These are phyloP conservation scores for Pinus tabuliformis DNA, from an alignment of 75 land plant species.

Conservation along the genomic window DNA sequence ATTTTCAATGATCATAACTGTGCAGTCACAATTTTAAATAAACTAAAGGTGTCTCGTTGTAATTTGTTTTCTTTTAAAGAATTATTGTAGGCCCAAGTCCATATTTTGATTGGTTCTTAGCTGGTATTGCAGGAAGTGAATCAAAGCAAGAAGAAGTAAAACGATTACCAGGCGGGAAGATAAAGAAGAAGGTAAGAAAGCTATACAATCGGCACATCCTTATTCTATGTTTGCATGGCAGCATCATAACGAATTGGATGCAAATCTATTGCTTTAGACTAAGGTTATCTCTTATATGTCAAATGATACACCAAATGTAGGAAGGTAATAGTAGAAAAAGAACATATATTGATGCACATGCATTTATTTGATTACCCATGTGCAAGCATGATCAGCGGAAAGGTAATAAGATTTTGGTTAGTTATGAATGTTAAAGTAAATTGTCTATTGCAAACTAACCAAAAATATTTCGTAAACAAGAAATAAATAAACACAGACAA, in stretches of 20 bases:
- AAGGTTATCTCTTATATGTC: too few relatives aligned
- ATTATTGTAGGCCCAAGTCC: neutral
- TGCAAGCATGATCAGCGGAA: too few relatives aligned
- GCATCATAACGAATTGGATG: neutral
- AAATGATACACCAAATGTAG: too few relatives aligned
- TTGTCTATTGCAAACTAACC: neutral
- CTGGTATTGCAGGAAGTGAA: constrained; percentile 38
- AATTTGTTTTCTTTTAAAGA: neutral
- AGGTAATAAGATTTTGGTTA: neutral
- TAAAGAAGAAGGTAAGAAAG: constrained; percentile 83
- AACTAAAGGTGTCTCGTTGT: neutral
- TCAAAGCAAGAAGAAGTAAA: constrained; percentile 92
- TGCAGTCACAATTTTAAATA: neutral
- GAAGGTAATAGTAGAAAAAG: too few relatives aligned
- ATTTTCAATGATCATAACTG: too few relatives aligned
- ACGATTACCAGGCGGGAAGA: constrained; percentile 99
- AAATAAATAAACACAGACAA: neutral
- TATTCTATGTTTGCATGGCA: neutral
- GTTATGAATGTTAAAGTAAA: neutral
- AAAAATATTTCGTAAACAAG: neutral
- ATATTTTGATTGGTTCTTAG: neutral
- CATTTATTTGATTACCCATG: too few relatives aligned
- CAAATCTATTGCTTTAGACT: too few relatives aligned
- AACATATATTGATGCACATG: too few relatives aligned
- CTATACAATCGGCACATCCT: neutral